These are phyloP conservation scores for Sporothrix mexicana DNA, from an alignment of 2,329 filamentous ascomycete genomes.

Conservation along the genomic window DNA sequence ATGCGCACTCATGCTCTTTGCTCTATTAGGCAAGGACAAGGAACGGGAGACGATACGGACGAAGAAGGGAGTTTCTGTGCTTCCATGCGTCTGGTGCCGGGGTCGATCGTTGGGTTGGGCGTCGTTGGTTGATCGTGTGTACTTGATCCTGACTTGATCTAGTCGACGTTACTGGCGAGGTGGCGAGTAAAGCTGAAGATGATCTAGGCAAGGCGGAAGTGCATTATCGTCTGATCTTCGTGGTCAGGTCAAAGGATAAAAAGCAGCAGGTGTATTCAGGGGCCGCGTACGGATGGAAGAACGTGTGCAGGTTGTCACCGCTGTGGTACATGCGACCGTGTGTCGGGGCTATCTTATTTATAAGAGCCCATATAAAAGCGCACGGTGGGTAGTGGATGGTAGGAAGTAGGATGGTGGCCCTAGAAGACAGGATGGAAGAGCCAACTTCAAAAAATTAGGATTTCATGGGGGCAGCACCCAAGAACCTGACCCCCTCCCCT, in stretches of 20 bases:
- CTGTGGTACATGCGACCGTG: conserved; percentile 10
- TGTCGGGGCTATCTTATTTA: conserved; percentile 29
- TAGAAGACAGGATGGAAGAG: conserved; percentile 15
- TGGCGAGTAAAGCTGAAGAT: neutral
- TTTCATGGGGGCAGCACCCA: conserved; percentile 8
- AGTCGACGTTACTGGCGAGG: conserved; percentile 10
- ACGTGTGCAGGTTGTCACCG: conserved; percentile 4
- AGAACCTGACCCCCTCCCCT: conserved; percentile 24
- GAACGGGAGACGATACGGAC: neutral
- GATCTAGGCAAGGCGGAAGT: conserved; percentile 16
- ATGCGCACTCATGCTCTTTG: neutral
- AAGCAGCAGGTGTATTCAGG: conserved; percentile 21
- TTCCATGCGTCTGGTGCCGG: conserved; percentile 30
- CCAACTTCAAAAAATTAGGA: conserved; percentile 23
- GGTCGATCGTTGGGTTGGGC: conserved; percentile 41
- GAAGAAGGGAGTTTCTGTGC: conserved; percentile 14
- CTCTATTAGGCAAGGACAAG: neutral
- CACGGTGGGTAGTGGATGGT: conserved; percentile 8
- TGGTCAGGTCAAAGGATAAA: conserved; percentile 45
- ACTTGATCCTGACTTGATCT: neutral
- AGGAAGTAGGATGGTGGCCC: conserved; percentile 1
- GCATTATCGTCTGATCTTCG: conserved; percentile 57
- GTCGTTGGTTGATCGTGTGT: conserved; percentile 27
- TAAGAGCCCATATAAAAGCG: conserved; percentile 16
- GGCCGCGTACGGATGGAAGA: conserved; percentile 21